Conservation (phyloP, 169 alveolate species). For the Condylostoma magnum region DNA sequence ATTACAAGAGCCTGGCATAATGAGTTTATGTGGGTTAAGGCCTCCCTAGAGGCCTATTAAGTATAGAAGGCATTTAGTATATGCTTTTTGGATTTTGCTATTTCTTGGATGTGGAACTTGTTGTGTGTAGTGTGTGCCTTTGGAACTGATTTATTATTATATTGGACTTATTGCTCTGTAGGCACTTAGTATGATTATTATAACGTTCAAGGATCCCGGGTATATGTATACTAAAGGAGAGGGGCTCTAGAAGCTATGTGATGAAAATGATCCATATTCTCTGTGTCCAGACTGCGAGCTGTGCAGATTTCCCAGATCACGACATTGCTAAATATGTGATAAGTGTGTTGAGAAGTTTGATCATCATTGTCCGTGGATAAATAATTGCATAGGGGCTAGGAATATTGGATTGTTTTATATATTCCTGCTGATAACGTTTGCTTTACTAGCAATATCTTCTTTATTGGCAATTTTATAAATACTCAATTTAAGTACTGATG, state of each 20-base stretch:
- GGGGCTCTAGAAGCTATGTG: not conserved
- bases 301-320: constrained; percentile 87
- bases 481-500: not conserved
- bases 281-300: constrained; percentile 69
- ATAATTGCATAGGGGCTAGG: constrained; percentile 87
- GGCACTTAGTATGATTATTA: not conserved
- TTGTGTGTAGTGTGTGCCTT: no score
- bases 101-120: constrained; percentile 7
- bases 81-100: not conserved
- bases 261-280: not conserved
- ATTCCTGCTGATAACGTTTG: constrained; percentile 32
- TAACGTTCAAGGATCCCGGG: constrained; percentile 18
- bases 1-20: constrained; percentile 21
- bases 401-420: constrained; percentile 65
- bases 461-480: not conserved
- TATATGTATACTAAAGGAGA: not conserved
- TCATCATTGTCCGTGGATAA: constrained; percentile 97
- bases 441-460: not conserved
- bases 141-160: not conserved
- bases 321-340: constrained; percentile 93
- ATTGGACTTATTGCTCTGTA: not conserved
- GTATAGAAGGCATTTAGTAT: not conserved
- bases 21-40: not conserved
- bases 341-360: constrained; percentile 92
- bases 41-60: constrained; percentile 23